Percentiles rank a stretch among this genome's conserved stretches.
Evolutionary conservation across 2,329 filamentous ascomycete genomes (phyloP).

Genomic region (Purpureocillium takamizusanense): DNA sequence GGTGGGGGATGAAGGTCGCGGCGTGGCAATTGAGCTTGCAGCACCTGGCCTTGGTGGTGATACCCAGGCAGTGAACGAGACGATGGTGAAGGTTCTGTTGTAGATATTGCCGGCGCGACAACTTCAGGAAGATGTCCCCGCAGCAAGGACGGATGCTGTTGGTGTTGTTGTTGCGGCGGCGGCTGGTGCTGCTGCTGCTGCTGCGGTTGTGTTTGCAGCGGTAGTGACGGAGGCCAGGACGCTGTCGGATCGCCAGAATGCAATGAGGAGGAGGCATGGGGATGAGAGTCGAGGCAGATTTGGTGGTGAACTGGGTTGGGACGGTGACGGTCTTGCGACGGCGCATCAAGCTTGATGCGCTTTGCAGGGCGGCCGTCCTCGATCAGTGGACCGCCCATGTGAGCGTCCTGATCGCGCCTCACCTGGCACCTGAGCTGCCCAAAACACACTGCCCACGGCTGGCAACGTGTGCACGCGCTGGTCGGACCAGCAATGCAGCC

Average conservation of each 20-base stretch:
- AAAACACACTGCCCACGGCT: too few species aligned
- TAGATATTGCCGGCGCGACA: too few species aligned
- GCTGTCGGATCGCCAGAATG: background rate
- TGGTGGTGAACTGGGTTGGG: too few species aligned
- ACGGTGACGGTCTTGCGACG: background rate
- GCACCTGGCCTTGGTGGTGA: too few species aligned
- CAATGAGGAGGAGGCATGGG: too few species aligned
- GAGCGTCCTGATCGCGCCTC: background rate
- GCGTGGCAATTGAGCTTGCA: background rate
- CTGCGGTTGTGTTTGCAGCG: background rate
- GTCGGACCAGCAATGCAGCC: background rate
- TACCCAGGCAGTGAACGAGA: too few species aligned
- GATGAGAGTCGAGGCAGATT: too few species aligned
- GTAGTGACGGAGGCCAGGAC: background rate
- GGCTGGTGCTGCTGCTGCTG: background rate
- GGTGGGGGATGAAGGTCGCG: too few species aligned
- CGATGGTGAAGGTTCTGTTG: too few species aligned
- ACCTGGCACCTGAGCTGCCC: too few species aligned
- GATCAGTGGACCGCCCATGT: slow-evolving; percentile 9
- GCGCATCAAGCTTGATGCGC: slow-evolving; percentile 12
- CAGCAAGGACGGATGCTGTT: background rate
- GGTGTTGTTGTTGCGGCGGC: background rate
- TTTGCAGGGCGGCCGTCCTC: slow-evolving; percentile 11
- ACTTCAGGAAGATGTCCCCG: too few species aligned
- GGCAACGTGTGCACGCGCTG: too few species aligned